A percentile compares a stretch with the other conserved stretches of the same genome.
These are phyloP conservation scores for Cylindrotheca closterium DNA, from an alignment of 108 stramenopile species.

Conservation along the genomic window DNA sequence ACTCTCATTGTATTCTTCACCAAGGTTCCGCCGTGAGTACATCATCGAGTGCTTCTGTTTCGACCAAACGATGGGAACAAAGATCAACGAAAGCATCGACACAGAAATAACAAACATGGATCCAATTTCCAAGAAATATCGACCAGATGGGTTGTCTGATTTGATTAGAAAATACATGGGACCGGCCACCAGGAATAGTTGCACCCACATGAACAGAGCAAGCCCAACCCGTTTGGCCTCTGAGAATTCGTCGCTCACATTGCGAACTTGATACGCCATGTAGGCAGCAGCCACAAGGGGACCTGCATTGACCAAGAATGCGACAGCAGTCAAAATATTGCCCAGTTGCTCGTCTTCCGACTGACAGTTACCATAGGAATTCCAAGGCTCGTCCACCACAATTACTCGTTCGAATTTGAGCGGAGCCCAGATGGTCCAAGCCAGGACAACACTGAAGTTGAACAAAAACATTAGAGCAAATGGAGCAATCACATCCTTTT, in stretches of 20 bases:
- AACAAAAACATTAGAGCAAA: slow-evolving; percentile 34
- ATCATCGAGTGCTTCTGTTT: too few species aligned
- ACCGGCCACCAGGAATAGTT: slow-evolving; percentile 33
- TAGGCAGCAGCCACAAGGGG: slow-evolving; percentile 27
- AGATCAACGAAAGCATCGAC: slow-evolving; percentile 49
- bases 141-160: slow-evolving; percentile 28
- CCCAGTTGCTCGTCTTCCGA: too few species aligned
- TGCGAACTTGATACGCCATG: slow-evolving; percentile 35
- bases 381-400: slow-evolving; percentile 1
- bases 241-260: slow-evolving; percentile 39
- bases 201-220: slow-evolving; percentile 47
- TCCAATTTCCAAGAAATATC: slow-evolving; percentile 37
- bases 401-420: slow-evolving; percentile 23
- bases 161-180: slow-evolving; percentile 47
- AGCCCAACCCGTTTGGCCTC: slow-evolving; percentile 39
- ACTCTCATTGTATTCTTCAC: too few species aligned
- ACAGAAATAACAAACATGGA: slow-evolving; percentile 27
- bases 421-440: slow-evolving; percentile 52
- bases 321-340: slow-evolving; percentile 3
- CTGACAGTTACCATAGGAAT: too few species aligned
- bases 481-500: slow-evolving; percentile 53
- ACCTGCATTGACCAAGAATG: slow-evolving; percentile 4
- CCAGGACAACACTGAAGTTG: slow-evolving; percentile 34
- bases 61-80: slow-evolving; percentile 39
- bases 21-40: too few species aligned